Base-by-base conservation (phyloP, 805 yeast species). In the Candida takata region DNA sequence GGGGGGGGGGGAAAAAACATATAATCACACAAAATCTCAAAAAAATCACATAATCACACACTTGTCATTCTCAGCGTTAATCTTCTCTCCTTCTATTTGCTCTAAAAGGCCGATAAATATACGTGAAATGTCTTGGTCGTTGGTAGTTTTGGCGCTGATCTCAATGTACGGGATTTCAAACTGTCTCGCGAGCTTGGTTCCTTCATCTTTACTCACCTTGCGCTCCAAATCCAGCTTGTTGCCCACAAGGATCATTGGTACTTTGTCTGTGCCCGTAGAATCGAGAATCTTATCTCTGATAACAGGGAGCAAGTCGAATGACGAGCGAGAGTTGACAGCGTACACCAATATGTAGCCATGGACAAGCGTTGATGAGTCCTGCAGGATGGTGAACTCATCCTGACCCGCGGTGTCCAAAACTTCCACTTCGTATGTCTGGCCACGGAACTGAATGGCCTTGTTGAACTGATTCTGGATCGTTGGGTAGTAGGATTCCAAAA, bases 341-440 rank as follows among this genome's bases (percentile, higher is more conserved):
- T 84, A 87, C 30, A 85, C 84, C 29, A 88, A 61, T 29, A 87
- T 64, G 53, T 83, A 83, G 1, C 95, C 97, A 51, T 84, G 92
- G 31, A 82, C 79, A 33, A 84, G 62, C 37, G 83, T 79, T 11
- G 34, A 24, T 48, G 83, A 82, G 57, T 83, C 85, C 49, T 77
- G 83, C 60, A 87, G 72, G 44, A 84, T 75, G 33, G 85, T 74
- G 55, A 79, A 84, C 63, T 86, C 95, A 58, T 86, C 95, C 63
- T 85, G 94, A 7, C 96, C 96, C 1, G 95, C 95, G 0, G 96
- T 87, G 54, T 87, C 97, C 41, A 86, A 64, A 36, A 87, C 83
- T 56, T 86, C 95, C 18, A 88, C 74, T 35, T 79, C 78, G 55
- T 82, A 87, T 36, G 80, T 84, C 47, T 77, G 80, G 42, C 81